Conservation (phyloP, 2,329 filamentous ascomycete genomes). For the Exserohilum rostratum region DNA sequence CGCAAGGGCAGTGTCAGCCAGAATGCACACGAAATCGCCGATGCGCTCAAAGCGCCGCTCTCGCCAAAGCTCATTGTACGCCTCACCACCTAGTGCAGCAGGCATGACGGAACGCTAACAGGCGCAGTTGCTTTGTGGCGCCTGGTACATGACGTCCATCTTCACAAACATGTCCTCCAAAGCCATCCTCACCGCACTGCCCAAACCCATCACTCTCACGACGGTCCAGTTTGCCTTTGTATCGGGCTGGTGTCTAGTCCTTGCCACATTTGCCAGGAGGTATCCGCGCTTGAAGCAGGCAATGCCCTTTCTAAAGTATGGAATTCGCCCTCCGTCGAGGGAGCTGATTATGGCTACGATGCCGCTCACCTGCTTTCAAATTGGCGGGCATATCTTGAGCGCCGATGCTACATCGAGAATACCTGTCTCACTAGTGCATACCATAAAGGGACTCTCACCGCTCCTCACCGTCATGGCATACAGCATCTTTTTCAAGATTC, state of each 20-base stretch:
- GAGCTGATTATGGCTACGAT: constrained; percentile 86
- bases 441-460: constrained; percentile 95
- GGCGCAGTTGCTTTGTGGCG: constrained; percentile 75
- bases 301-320: constrained; percentile 80
- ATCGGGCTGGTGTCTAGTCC: constrained; percentile 80
- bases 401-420: constrained; percentile 94
- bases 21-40: constrained; percentile 91
- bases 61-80: constrained; percentile 86
- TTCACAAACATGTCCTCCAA: constrained; percentile 98
- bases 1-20: constrained; percentile 86
- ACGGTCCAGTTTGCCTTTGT: constrained; percentile 94
- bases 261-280: constrained; percentile 74
- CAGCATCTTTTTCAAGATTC: constrained; percentile 84
- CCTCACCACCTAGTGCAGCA: constrained; percentile 11
- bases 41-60: constrained; percentile 86
- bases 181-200: constrained; percentile 89
- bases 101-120: constrained; percentile 32
- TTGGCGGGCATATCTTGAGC: constrained; percentile 90
- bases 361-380: constrained; percentile 91
- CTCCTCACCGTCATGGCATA: constrained; percentile 96
- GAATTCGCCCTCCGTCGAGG: constrained; percentile 78
- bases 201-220: constrained; percentile 89
- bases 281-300: constrained; percentile 73
- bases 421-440: constrained; percentile 95
- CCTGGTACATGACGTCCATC: constrained; percentile 96